phyloP scores from a whole-genome alignment of 2,329 filamentous ascomycete genomes.

The Apiospora saccharicola region DNA sequence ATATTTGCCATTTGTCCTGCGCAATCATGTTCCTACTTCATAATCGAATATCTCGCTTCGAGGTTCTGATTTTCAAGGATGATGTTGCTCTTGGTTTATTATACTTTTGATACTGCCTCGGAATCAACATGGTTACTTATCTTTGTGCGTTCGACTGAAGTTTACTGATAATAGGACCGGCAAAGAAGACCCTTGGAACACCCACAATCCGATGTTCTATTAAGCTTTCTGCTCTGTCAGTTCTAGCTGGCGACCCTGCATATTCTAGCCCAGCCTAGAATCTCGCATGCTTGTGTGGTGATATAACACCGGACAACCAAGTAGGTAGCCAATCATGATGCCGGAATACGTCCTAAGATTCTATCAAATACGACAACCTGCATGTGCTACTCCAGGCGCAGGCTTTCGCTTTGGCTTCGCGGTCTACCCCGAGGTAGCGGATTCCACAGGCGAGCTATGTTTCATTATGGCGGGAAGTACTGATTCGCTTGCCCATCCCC shows the following conservation, averaged over 20 bases:
- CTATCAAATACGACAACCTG: background rate
- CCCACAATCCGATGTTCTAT: background rate
- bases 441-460: background rate
- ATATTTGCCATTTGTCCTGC: background rate
- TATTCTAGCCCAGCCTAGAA: background rate
- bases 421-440: background rate
- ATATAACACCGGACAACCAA: background rate
- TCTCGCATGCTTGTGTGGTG: background rate
- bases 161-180: background rate
- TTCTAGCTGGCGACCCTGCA: background rate
- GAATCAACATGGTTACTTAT: background rate
- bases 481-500: background rate
- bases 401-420: background rate
- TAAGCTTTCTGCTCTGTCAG: background rate
- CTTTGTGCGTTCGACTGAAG: background rate
- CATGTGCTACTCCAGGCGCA: background rate
- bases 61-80: background rate
- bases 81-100: background rate
- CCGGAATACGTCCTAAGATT: background rate
- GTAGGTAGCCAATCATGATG: background rate
- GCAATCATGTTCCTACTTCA: background rate
- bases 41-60: background rate
- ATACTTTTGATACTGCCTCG: background rate
- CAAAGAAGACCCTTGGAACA: background rate
- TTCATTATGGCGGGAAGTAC: background rate